A percentile compares a stretch with the other conserved stretches of the same genome.
Evolutionary conservation across 345 rosid genomes (phyloP).

Genomic region (Melaleuca quinquenervia): DNA sequence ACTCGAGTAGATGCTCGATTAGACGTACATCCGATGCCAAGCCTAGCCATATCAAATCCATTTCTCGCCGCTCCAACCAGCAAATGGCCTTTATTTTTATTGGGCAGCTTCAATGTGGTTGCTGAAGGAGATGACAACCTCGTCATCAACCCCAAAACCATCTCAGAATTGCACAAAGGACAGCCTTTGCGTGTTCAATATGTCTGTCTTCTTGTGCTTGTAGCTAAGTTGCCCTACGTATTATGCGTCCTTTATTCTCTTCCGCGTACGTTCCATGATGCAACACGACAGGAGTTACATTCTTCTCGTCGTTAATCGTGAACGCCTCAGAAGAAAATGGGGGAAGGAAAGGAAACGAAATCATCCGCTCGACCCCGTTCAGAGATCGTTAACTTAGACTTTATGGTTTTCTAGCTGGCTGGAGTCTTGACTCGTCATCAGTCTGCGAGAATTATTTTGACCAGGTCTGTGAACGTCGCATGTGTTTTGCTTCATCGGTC

Average conservation of each 20-base stretch:
- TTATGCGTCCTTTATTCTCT: not conserved
- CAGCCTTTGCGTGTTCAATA: not conserved
- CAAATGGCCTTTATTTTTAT: not conserved
- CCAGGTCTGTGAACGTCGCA: not conserved
- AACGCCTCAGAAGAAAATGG: not conserved
- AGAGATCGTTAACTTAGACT: accelerated
- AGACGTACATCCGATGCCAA: not conserved
- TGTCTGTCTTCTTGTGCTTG: not conserved
- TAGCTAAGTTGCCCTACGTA: not conserved
- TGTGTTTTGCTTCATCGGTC: not conserved
- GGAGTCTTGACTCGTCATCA: not conserved
- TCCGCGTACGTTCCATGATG: not conserved
- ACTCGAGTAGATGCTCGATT: too few species aligned
- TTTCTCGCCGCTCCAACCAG: not conserved
- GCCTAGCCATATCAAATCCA: not conserved
- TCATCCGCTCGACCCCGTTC: not conserved
- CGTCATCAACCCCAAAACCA: not conserved
- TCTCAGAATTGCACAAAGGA: not conserved
- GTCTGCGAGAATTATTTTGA: not conserved
- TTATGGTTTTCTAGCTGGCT: not conserved
- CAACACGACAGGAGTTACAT: not conserved
- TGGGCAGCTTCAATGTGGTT: not conserved
- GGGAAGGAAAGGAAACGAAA: not conserved
- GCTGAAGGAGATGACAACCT: not conserved
- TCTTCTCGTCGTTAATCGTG: not conserved